Evolutionary conservation across 1,284 basidiomycete genomes (phyloP).

Genomic region (Papiliotrema laurentii): DNA sequence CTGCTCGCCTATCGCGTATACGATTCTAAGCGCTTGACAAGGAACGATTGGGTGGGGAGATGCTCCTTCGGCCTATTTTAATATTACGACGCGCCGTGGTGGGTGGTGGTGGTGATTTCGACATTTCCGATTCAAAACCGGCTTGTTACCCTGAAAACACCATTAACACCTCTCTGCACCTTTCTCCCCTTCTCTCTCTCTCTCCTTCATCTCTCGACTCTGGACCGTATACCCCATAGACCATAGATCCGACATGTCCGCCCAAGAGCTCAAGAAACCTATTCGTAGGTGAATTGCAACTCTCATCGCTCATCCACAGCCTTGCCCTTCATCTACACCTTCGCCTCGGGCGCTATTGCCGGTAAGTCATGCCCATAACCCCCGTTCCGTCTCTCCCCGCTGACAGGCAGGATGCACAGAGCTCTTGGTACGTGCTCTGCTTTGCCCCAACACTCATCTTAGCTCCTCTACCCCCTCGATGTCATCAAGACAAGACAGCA

Average conservation of each 20-base stretch:
- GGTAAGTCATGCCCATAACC: slow-evolving; percentile 45
- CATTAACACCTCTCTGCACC: background rate
- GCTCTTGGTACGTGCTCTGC: slow-evolving; percentile 70
- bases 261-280: slow-evolving; percentile 25
- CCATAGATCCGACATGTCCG: slow-evolving; percentile 6
- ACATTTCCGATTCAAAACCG: no score
- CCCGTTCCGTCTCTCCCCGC: background rate
- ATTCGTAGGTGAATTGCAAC: slow-evolving; percentile 17
- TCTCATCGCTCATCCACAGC: slow-evolving; percentile 49
- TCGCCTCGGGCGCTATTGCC: slow-evolving; percentile 84
- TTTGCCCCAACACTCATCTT: slow-evolving; percentile 6
- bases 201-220: background rate
- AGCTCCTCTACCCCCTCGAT: slow-evolving; percentile 37
- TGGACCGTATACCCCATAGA: background rate
- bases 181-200: background rate
- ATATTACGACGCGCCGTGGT: no score
- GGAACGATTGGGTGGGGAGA: no score
- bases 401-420: slow-evolving; percentile 57
- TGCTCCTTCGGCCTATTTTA: no score
- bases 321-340: slow-evolving; percentile 80
- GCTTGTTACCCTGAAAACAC: no score
- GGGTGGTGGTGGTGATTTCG: no score
- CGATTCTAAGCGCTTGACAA: no score
- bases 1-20: no score
- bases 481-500: slow-evolving; percentile 96